A percentile compares a stretch with the other conserved stretches of the same genome.
Conservation (phyloP, 768 basidiomycete genomes). For the Cystobasidium onofrii region DNA sequence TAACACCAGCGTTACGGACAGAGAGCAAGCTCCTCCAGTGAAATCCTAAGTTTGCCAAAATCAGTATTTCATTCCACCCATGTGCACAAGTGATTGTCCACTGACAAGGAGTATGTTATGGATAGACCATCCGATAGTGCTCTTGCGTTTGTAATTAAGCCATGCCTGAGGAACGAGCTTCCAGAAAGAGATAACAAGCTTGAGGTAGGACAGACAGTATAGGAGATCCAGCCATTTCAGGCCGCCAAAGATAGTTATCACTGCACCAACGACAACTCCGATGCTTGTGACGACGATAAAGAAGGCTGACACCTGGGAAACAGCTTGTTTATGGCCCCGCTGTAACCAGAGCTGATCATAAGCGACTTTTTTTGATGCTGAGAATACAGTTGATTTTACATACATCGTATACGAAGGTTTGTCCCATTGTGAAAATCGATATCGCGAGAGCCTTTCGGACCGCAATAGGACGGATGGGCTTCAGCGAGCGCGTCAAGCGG, state of each 20-base stretch:
- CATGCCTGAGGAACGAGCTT: conserved; percentile 48
- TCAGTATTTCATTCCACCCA: background rate
- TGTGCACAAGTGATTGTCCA: background rate
- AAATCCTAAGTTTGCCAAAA: conserved; percentile 1
- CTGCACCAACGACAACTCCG: background rate
- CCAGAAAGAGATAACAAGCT: conserved; percentile 46
- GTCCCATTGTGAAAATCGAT: conserved; percentile 43
- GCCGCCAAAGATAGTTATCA: conserved; percentile 12
- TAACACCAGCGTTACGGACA: background rate
- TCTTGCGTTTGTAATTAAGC: conserved; percentile 46
- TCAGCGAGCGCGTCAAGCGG: no score
- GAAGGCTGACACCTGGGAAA: conserved; percentile 34
- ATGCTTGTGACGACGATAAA: conserved; percentile 23
- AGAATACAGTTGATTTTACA: background rate
- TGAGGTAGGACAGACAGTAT: conserved; percentile 44
- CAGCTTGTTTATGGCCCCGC: conserved; percentile 33
- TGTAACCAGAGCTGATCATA: background rate
- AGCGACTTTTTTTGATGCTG: background rate
- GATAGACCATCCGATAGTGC: conserved; percentile 42
- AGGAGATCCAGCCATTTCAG: conserved; percentile 42
- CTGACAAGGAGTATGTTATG: conserved; percentile 33
- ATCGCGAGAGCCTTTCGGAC: conserved; percentile 42
- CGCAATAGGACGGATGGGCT: no score
- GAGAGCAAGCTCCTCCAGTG: conserved; percentile 26
- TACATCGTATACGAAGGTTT: conserved; percentile 45